phyloP scores from a whole-genome alignment of 495 filamentous ascomycete species.

The Podospora appendiculata region DNA sequence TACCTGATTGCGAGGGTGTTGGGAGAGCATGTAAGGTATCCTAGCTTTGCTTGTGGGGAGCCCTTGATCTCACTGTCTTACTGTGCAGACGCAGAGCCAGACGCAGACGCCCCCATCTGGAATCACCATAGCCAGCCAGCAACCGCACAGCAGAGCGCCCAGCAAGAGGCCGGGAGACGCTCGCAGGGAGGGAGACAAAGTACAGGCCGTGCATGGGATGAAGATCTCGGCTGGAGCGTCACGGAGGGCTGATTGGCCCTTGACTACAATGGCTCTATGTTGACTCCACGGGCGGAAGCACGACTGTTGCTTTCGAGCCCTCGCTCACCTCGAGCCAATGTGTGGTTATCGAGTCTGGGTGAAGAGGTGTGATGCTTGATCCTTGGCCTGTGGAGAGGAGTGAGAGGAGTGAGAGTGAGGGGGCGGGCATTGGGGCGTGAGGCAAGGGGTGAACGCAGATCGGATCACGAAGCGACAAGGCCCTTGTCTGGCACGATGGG shows the following conservation, averaged over 20 bases:
- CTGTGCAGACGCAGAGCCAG: constrained; percentile 1
- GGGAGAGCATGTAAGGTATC: not conserved
- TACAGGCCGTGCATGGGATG: constrained; percentile 24
- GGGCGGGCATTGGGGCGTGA: constrained; percentile 4
- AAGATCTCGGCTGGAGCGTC: constrained; percentile 35
- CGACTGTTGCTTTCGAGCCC: constrained; percentile 36
- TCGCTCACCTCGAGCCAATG: constrained; percentile 31
- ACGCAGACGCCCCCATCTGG: constrained; percentile 9
- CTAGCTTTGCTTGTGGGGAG: constrained; percentile 4
- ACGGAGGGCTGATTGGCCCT: constrained; percentile 31
- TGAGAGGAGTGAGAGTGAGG: constrained; percentile 2
- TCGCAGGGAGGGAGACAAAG: constrained; percentile 12
- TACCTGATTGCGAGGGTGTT: not conserved
- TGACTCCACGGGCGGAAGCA: constrained; percentile 40
- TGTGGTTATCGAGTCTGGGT: constrained; percentile 14
- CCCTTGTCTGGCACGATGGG: too few relatives aligned
- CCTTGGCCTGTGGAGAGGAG: constrained; percentile 8
- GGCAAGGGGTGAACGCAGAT: constrained; percentile 16
- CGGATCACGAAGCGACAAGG: constrained; percentile 7
- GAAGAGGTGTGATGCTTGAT: constrained; percentile 26
- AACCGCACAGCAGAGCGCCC: constrained; percentile 4
- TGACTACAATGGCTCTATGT: constrained; percentile 35
- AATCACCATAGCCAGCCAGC: constrained; percentile 4
- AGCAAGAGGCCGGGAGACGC: constrained; percentile 13
- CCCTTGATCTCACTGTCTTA: constrained; percentile 15